phyloP scores from a whole-genome alignment of 2,329 filamentous ascomycete species.

The Chalara sp. region DNA sequence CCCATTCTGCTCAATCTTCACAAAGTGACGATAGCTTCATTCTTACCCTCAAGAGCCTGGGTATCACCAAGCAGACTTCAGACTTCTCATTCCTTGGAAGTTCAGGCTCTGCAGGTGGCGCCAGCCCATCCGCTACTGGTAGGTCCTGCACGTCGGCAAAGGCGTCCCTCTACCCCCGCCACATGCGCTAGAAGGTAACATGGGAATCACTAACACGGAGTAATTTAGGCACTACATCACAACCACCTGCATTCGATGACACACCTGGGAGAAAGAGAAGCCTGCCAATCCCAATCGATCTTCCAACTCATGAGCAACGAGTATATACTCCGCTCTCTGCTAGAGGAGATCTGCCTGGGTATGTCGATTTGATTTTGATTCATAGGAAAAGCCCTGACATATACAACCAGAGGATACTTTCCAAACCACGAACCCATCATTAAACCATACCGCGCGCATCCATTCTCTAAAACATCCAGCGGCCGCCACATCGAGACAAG shows the following conservation, averaged over 20 bases:
- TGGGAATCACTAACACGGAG: too few species aligned
- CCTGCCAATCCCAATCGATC: constrained; percentile 45
- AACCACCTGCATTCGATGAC: not conserved
- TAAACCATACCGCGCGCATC: constrained; percentile 4
- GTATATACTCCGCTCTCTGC: constrained; percentile 42
- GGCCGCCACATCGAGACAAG: not conserved
- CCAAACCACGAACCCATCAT: constrained; percentile 43
- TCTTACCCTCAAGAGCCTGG: not conserved
- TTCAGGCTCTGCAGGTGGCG: too few species aligned
- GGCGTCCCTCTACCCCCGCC: too few species aligned
- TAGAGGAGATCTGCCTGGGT: constrained; percentile 53
- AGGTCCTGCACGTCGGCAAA: too few species aligned
- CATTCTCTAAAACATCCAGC: not conserved
- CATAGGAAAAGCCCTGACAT: constrained; percentile 3
- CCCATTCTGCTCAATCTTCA: not conserved
- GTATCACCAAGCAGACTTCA: too few species aligned
- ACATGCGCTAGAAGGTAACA: too few species aligned
- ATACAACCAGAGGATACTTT: constrained; percentile 47
- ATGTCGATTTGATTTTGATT: constrained; percentile 24
- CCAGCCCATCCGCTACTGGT: too few species aligned
- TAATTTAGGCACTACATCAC: too few species aligned
- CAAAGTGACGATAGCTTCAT: not conserved
- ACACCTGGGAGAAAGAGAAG: constrained; percentile 27
- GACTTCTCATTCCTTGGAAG: too few species aligned
- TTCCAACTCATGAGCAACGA: constrained; percentile 37